phyloP scores from a whole-genome alignment of 2,329 filamentous ascomycete species.

The Biscogniauxia marginata region DNA sequence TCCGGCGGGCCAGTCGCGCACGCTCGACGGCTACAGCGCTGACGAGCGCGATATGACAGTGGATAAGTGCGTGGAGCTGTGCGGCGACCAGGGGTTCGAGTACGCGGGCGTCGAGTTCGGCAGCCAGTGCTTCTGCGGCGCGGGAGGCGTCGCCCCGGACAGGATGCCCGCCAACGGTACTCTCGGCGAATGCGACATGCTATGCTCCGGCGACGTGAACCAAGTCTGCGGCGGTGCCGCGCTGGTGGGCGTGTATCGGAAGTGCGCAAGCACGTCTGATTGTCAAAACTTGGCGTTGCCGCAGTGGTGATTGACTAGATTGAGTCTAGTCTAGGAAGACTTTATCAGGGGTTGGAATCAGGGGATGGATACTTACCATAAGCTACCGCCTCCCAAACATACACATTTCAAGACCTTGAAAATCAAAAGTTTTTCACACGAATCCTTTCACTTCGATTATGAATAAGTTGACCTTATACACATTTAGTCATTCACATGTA shows the following conservation, averaged over 20 bases:
- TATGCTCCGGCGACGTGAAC: slow-evolving; percentile 37
- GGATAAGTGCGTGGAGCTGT: slow-evolving; percentile 23
- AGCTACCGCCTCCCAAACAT: neutral
- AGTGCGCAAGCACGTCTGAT: slow-evolving; percentile 27
- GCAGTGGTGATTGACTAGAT: neutral
- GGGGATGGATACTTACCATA: neutral
- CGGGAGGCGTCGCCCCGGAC: slow-evolving; percentile 23
- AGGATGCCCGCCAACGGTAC: slow-evolving; percentile 40
- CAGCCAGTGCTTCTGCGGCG: slow-evolving; percentile 30
- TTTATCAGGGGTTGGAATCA: too few relatives aligned
- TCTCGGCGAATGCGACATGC: slow-evolving; percentile 40
- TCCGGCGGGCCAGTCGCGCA: slow-evolving; percentile 26
- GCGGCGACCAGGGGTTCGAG: slow-evolving; percentile 14
- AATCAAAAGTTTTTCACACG: neutral
- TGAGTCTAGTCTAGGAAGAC: too few relatives aligned
- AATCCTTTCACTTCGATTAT: neutral
- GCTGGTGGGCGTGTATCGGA: slow-evolving; percentile 36
- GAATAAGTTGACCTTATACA: too few relatives aligned
- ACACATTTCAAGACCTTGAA: neutral
- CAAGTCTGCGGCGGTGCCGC: slow-evolving; percentile 39
- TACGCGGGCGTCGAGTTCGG: slow-evolving; percentile 27
- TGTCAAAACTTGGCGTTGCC: slow-evolving; percentile 22
- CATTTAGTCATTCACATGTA: too few relatives aligned
- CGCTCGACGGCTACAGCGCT: slow-evolving; percentile 20
- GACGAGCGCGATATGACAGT: slow-evolving; percentile 27